Evolutionary conservation across 176 grass and related monocot species (phyloP), one percentile per base, ranked within the genome.

Genomic region (Bromus sterilis): DNA sequence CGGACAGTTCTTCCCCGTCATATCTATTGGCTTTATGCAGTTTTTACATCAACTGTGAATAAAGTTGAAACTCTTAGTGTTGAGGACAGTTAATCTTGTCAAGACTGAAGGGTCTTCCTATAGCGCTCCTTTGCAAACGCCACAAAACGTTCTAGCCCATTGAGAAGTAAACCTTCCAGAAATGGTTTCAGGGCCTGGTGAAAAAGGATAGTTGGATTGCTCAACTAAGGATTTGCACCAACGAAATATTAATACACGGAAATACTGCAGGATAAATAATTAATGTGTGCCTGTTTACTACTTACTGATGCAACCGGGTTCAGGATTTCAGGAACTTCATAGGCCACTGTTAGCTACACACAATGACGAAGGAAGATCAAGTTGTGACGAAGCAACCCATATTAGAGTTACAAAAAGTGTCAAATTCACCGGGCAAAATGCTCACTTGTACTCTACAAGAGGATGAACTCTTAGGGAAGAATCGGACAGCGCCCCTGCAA

Each of bases 361-460:
- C 6, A 42, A 35, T 40, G 25, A 85, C 69, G 41, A 53, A 62
- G 11, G 55, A 42, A 80, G 7, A 56, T 41, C 34, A 85, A 79
- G 71, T 59, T 55, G 16, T 57, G n/a, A 78, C 85, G 2, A 66
- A 67, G n/a, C 12, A 29, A 58, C 20, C 56, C 51, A 59, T 6
- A 7, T 35, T n/a, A 31, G 51, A 32, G 60, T 82, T 12, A 72
- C 5, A 75, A 64, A 12, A 12, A 14, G 1, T 56, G 2, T 77
- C 71, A 85, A 60, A 73, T 56, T 77, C 64, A 37, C 2, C 64
- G 9, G 64, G 23, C 23, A 18, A 35, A 74, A 60, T 61, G 51
- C 84, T 91, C 46, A 99, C 93, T 84, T 99, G 92, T 82, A 99
- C 69, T 95, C 87, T 91, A 75, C 96, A 99, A 34, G 96, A 86